Evolutionary conservation across 768 basidiomycete species (phyloP).

Genomic region (Mycena filopes): DNA sequence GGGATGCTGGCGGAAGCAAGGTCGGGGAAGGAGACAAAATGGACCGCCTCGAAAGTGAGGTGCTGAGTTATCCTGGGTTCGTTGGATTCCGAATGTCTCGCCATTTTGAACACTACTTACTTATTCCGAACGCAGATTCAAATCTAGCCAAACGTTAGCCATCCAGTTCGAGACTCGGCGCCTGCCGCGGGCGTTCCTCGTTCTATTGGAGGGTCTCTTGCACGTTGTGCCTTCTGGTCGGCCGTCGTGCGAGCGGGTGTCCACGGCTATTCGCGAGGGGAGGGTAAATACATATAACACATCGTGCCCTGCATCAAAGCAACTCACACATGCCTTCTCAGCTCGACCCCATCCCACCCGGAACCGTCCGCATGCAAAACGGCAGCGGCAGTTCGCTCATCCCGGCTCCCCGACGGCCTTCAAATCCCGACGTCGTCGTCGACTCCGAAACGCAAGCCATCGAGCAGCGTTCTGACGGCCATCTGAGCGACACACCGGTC

Average conservation of each 20-base stretch:
- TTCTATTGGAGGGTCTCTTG: conserved; percentile 79
- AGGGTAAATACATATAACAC: conserved; percentile 61
- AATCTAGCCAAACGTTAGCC: conserved; percentile 60
- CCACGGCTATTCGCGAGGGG: conserved; percentile 74
- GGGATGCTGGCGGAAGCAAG: conserved; percentile 58
- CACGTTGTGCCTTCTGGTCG: conserved; percentile 68
- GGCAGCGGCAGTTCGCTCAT: conserved; percentile 20
- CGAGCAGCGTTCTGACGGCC: conserved; percentile 5
- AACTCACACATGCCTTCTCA: conserved; percentile 5
- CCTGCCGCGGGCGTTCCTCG: conserved; percentile 74
- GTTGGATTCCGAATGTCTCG: conserved; percentile 26
- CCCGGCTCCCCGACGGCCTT: conserved; percentile 18
- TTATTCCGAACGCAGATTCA: conserved; percentile 49
- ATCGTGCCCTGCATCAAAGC: background rate
- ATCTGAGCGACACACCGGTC: background rate
- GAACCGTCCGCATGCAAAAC: background rate
- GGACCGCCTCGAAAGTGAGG: conserved; percentile 77
- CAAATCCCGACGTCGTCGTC: conserved; percentile 1
- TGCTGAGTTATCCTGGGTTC: conserved; percentile 79
- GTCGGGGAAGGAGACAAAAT: conserved; percentile 70
- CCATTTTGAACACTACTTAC: background rate
- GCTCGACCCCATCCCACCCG: conserved; percentile 22
- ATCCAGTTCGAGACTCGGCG: conserved; percentile 75
- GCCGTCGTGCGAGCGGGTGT: conserved; percentile 78
- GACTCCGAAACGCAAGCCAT: no score